Conservation (phyloP, 2,329 filamentous ascomycete species). For the Laburnicola sp. region DNA sequence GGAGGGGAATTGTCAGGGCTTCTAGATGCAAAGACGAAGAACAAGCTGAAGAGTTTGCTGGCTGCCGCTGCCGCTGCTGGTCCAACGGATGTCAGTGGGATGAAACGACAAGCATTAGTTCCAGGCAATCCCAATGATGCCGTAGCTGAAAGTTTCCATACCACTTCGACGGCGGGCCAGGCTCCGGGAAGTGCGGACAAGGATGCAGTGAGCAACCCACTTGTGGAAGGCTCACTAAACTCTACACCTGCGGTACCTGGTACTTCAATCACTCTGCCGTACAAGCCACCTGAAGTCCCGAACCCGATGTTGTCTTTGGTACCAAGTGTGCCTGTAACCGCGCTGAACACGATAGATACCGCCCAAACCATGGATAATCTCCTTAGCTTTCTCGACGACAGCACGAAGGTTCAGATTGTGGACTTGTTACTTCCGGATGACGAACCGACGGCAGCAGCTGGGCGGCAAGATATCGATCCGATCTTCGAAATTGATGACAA, state of each 20-base stretch:
- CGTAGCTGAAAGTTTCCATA: too few species aligned
- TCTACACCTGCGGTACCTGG: too few species aligned
- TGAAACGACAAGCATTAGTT: neutral
- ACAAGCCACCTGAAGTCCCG: neutral
- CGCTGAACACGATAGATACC: conserved; percentile 12
- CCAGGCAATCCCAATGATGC: neutral
- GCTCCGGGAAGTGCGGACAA: too few species aligned
- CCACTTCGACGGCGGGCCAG: too few species aligned
- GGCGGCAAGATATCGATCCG: neutral
- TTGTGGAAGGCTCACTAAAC: too few species aligned
- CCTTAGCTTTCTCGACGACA: conserved; percentile 11
- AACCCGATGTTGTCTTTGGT: neutral
- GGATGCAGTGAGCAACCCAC: too few species aligned
- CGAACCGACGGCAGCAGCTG: neutral
- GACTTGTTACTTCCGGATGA: conserved; percentile 5
- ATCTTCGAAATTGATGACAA: neutral
- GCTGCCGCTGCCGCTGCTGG: too few species aligned
- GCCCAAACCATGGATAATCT: conserved; percentile 10
- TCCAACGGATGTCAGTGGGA: neutral
- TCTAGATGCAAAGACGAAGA: conserved; percentile 1
- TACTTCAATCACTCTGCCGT: neutral
- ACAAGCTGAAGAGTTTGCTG: neutral
- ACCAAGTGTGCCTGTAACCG: conserved; percentile 1
- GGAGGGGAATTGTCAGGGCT: neutral
- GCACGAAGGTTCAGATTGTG: conserved; percentile 10